A percentile compares a stretch with the other conserved stretches of the same genome.
Evolutionary conservation across 371 early-diverging fungal genomes (phyloP).

Genomic region (Syncephalastrum monosporum): DNA sequence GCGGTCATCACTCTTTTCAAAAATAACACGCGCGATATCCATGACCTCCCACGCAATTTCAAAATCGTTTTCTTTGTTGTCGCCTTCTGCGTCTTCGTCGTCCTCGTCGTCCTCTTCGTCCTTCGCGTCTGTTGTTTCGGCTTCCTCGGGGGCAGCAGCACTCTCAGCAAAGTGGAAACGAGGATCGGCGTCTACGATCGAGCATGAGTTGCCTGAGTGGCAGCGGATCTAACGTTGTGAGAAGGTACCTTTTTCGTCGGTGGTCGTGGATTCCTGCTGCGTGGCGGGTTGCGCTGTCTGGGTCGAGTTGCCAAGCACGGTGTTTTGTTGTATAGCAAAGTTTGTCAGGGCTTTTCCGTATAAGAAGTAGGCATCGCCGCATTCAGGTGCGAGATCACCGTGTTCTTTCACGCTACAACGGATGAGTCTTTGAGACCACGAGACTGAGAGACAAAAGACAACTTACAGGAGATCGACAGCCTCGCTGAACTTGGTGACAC

Average conservation of each 20-base stretch:
- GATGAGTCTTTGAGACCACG: not conserved
- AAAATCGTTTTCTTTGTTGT: slow-evolving; percentile 70
- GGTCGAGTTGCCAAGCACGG: slow-evolving; percentile 63
- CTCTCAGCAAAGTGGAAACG: slow-evolving; percentile 53
- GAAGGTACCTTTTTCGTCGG: slow-evolving; percentile 3
- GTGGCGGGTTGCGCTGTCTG: slow-evolving; percentile 2
- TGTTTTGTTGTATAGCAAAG: slow-evolving; percentile 73
- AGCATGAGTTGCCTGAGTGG: not conserved
- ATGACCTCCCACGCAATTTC: slow-evolving; percentile 88
- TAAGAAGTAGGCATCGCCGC: slow-evolving; percentile 75
- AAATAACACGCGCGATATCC: slow-evolving; percentile 84
- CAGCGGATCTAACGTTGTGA: not conserved
- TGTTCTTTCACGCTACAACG: slow-evolving; percentile 18
- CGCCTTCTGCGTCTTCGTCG: slow-evolving; percentile 37
- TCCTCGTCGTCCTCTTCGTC: slow-evolving; percentile 42
- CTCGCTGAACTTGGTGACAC: slow-evolving; percentile 65
- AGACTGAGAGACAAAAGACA: not conserved
- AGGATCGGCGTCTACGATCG: slow-evolving; percentile 29
- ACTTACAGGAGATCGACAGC: slow-evolving; percentile 66
- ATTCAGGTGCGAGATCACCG: slow-evolving; percentile 68
- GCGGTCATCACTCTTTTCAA: slow-evolving; percentile 58
- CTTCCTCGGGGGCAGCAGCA: slow-evolving; percentile 37
- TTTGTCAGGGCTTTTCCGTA: slow-evolving; percentile 82
- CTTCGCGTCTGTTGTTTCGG: slow-evolving; percentile 34
- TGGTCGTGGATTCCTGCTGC: not conserved